These are phyloP conservation scores for Ceratocystis destructans DNA, from an alignment of 2,329 filamentous ascomycete species.

Conservation along the genomic window DNA sequence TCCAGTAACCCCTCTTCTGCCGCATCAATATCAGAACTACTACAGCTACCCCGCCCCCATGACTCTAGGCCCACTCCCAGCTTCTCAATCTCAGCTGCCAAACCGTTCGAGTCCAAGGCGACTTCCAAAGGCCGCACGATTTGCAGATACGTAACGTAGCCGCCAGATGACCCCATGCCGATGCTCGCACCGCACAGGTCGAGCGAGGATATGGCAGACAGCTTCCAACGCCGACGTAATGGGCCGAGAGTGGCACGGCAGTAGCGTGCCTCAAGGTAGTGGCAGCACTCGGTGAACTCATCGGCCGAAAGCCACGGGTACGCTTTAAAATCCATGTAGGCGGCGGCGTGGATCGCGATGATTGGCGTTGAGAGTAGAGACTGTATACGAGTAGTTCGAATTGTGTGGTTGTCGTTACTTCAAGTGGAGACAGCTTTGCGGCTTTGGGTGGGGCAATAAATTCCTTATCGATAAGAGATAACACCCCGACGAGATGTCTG, in stretches of 20 bases:
- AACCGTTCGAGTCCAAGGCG: slow-evolving; percentile 31
- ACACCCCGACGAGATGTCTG: background rate
- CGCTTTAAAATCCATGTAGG: slow-evolving; percentile 31
- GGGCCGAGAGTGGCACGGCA: slow-evolving; percentile 43
- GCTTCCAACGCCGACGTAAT: slow-evolving; percentile 40
- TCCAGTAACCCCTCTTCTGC: slow-evolving; percentile 26
- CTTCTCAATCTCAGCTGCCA: slow-evolving; percentile 34
- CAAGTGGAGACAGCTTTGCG: background rate
- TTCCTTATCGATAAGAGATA: background rate
- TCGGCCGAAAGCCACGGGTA: slow-evolving; percentile 49
- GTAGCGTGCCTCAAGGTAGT: slow-evolving; percentile 46
- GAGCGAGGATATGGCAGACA: slow-evolving; percentile 39
- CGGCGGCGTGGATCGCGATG: background rate
- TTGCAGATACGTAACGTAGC: slow-evolving; percentile 40
- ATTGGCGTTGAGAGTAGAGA: background rate
- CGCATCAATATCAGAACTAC: slow-evolving; percentile 18
- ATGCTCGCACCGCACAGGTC: slow-evolving; percentile 32
- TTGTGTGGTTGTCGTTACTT: background rate
- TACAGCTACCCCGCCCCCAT: slow-evolving; percentile 4
- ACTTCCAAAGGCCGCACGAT: slow-evolving; percentile 41
- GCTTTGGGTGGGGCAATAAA: background rate
- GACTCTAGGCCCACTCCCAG: slow-evolving; percentile 30
- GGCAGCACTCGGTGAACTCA: slow-evolving; percentile 53
- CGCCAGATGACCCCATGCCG: slow-evolving; percentile 22
- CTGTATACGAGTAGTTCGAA: background rate